Base-by-base conservation (phyloP, 441 rosid genomes). In the Jatropha podagrica region DNA sequence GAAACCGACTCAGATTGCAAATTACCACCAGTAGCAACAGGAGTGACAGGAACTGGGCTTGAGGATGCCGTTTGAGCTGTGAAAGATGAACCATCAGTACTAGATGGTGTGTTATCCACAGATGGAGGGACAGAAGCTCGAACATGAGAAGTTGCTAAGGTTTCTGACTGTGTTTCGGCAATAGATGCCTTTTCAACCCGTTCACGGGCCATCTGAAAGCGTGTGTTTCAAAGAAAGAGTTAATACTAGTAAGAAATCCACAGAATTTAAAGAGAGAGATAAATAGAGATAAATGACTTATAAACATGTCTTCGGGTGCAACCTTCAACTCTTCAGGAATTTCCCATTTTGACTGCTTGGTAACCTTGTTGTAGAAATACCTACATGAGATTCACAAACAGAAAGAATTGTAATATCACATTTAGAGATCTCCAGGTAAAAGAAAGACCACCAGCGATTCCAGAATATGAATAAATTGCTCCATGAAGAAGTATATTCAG, bases 311-410 rank as follows among this genome's bases (percentile, higher is more conserved):
- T 44, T 37, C 40, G 11, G 26, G 8, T 32, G 58, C 18, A 70
- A 96, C 99, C 99, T 92, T 90, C 86, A 96, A 83, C 76, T 96
- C 97, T 71, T 92, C 99, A 48, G 97, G 99, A 67, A 96, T 87
- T 81, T 97, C 82, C 99, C 98, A 96, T 85, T 92, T 93, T 61
- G 99, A 96, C 82, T 88, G 91, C 82, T 89, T 96, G 42, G 99
- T 92, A 72, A 84, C 88, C 88, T 92, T 96, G 83, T 96, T 92
- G 85, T 91, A 91, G 81, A 91, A 94, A 82, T 94, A 96, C 82
- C 99, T 96, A 86, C 73, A 72, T 64, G 81, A 80, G 61, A 51
- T 67, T 77, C 7, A 75, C 18, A 49, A 68, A 63, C 10, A 72
- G 37, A 56, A 46, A 73, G 20, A 41, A 66, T 37, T 55, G 7